Evolutionary conservation across 2,329 filamentous ascomycete species (phyloP).

Genomic region (Trichoderma asperellum): DNA sequence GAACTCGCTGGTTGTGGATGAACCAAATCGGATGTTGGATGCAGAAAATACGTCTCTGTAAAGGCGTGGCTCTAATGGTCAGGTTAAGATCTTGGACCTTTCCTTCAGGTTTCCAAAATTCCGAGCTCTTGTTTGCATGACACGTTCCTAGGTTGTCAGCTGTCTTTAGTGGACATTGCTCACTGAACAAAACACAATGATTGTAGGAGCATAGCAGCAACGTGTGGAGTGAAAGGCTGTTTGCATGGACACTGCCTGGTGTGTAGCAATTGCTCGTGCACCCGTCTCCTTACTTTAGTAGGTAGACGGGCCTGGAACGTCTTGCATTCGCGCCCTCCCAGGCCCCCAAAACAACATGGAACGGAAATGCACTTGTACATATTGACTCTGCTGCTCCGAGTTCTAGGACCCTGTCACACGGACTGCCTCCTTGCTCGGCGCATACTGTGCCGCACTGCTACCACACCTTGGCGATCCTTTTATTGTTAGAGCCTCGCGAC

Average conservation of each 20-base stretch:
- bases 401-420: background rate
- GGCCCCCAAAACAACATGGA: background rate
- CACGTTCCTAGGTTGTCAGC: background rate
- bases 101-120: background rate
- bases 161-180: background rate
- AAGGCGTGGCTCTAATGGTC: background rate
- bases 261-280: no score
- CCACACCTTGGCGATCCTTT: background rate
- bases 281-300: no score
- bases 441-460: background rate
- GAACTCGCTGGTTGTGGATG: no score
- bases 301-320: background rate
- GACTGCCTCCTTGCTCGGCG: background rate
- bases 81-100: no score
- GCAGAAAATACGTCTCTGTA: conserved; percentile 5
- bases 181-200: background rate
- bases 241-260: background rate
- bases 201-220: background rate
- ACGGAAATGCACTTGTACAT: background rate
- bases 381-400: background rate
- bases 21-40: background rate
- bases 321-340: conserved; percentile 1
- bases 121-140: background rate
- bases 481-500: background rate
- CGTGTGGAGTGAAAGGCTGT: background rate